Conservation (phyloP, 768 basidiomycete genomes). For the Trichaptum fuscoviolaceum region DNA sequence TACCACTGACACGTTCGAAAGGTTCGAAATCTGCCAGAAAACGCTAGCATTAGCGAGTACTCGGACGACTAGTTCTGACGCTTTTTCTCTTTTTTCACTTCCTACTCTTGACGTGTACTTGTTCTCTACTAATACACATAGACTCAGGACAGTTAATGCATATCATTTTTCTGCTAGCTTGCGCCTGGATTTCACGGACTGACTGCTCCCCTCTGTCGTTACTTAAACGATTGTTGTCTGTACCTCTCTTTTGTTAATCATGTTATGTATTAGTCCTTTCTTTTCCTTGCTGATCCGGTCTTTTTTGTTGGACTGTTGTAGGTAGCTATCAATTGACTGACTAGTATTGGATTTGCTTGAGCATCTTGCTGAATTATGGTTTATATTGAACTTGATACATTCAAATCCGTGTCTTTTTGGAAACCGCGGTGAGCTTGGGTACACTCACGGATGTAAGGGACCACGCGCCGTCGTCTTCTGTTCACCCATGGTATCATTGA, state of each 20-base stretch:
- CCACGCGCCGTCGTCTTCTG: neutral
- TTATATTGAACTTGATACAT: neutral
- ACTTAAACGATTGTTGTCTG: neutral
- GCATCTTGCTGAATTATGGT: neutral
- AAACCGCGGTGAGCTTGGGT: neutral
- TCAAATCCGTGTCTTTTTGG: neutral
- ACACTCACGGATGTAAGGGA: neutral
- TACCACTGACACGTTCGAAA: slow-evolving; percentile 17
- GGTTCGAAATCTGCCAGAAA: slow-evolving; percentile 54
- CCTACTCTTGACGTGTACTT: neutral
- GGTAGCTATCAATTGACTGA: neutral
- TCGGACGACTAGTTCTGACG: slow-evolving; percentile 14
- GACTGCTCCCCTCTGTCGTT: neutral
- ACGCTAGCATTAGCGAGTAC: slow-evolving; percentile 24
- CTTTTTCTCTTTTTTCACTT: neutral
- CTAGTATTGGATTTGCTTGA: neutral
- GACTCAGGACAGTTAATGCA: neutral
- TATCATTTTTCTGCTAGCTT: neutral
- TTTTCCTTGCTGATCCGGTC: neutral
- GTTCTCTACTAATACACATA: neutral
- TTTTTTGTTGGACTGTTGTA: neutral
- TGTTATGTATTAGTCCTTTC: neutral
- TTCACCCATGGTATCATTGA: neutral
- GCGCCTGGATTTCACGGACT: neutral
- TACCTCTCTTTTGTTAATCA: neutral